Evolutionary conservation across 495 filamentous ascomycete species (phyloP), one percentile per base, ranked within the genome.

Genomic region (Parathielavia appendiculata): DNA sequence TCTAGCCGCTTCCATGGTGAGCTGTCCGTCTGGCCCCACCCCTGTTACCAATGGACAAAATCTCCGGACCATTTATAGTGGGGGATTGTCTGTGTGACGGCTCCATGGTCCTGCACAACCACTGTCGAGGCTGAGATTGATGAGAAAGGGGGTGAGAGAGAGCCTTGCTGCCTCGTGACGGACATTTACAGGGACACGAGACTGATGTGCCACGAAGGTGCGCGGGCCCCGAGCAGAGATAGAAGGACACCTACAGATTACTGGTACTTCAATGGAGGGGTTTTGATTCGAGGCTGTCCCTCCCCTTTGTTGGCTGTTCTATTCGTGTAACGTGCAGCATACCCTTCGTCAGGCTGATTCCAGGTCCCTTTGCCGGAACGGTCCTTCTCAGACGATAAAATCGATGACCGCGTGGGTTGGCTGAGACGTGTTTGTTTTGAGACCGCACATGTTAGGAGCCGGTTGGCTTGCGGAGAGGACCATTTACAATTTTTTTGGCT

Each of bases 1-100:
- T 65, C 63, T 56, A 65, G 58, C 58, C 56, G 63, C 58, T 65
- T 65, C 63, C 63, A 65, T 65, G 44, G 45, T 57, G 59, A 41
- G 59, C 48, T 61, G 59, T 56, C 53, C 32, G 26, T 51, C 41
- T 19, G 19, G 53, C 53, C 53, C 41, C 59, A 39, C 45, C 59
- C 40, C 16, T 12, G 16, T 32, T 48, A 40, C 41, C 45, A 43
- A 43, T 11, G 45, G 32, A 23, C 45, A 44, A 32, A 56, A 41
- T 22, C 41, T 45, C 46, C 46, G 47, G 47, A 50, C 35, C 26
- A 49, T 35, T 52, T 41, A 36, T 45, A 34, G 23, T 38, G 44
- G 55, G 35, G 4, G 22, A 20, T 34, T 48, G 5, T 12, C 23
- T 5, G 53, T 47, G 40, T 23, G 17, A 56, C 53, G 30, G 41